Percentiles rank a stretch among this genome's conserved stretches.
phyloP scores from a whole-genome alignment of 2,329 filamentous ascomycete genomes.

The Paraphaeosphaeria sporulosa region DNA sequence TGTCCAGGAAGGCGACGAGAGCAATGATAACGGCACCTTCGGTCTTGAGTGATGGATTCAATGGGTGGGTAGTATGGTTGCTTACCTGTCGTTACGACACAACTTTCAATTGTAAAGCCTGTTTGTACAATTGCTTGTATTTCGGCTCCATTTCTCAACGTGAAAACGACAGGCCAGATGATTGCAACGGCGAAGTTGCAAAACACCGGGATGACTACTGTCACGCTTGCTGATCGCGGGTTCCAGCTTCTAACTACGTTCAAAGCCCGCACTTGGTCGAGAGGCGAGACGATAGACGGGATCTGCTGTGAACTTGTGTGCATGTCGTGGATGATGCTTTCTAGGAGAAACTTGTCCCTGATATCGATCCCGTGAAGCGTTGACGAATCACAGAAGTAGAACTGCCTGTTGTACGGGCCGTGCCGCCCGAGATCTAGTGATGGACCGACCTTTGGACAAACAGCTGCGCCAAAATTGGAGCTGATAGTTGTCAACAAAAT shows the following conservation, averaged over 20 bases:
- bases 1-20: background rate
- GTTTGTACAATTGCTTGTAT: conserved; percentile 8
- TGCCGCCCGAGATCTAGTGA: conserved; percentile 4
- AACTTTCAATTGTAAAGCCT: conserved; percentile 10
- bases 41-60: background rate
- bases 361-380: background rate
- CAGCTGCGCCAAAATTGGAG: background rate
- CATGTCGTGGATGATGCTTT: background rate
- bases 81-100: conserved; percentile 14
- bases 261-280: background rate
- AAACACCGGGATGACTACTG: background rate
- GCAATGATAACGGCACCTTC: background rate
- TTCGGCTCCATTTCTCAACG: conserved; percentile 2
- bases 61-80: background rate
- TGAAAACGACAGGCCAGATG: background rate
- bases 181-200: background rate
- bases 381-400: background rate
- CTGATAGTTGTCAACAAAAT: background rate
- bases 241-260: conserved; percentile 6
- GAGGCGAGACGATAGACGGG: background rate
- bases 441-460: background rate
- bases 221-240: background rate
- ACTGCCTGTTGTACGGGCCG: background rate
- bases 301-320: background rate
- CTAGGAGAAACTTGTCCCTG: background rate